Evolutionary conservation across 2,329 filamentous ascomycete genomes (phyloP), one percentile per base, ranked within the genome.

Genomic region (Fusarium sp.): DNA sequence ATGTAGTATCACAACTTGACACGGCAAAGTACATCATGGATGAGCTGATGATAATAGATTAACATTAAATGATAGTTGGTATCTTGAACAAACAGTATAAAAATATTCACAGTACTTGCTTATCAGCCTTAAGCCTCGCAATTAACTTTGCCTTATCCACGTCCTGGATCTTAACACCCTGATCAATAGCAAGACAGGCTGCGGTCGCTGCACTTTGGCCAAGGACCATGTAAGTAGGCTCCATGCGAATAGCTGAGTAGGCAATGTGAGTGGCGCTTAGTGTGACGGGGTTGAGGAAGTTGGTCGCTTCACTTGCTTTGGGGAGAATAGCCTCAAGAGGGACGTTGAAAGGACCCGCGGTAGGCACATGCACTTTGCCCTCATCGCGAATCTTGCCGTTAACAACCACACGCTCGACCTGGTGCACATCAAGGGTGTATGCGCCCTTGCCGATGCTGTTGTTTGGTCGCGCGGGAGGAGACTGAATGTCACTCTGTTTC

Each of bases 171-270:
- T 34, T 45, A 13, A 69, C 66, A 3, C 66, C 67, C 34, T 69
- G 67, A 15, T 69, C 66, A 14, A 69, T 67, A 5, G 67, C 67
- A 51, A 69, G 54, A 15, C 67, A 62, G 4, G 67, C 67, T 3
- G 67, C 67, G 14, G 66, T 63, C 4, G 62, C 67, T 28, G 67
- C 66, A 38, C 67, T 69, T 20, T 70, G 66, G 4, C 67, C 67
- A 49, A 70, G 46, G 9, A 67, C 40, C 67, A 70, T 70, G 3
- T 70, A 70, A 2, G 63, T 69, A 4, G 66, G 67, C 40, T 70
- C 67, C 67, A 70, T 70, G 6, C 67, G 67, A 10, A 70, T 63
- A 3, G 67, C 62, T 1, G 66, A 70, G 6, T 59, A 50, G 2
- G 66, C 67, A 36, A 70, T 51, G n/a, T 70, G 67, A 4, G 62